Evolutionary conservation across 371 early-diverging fungal genomes (phyloP), one percentile per base, ranked within the genome.

Genomic region (Actinomortierella ambigua): DNA sequence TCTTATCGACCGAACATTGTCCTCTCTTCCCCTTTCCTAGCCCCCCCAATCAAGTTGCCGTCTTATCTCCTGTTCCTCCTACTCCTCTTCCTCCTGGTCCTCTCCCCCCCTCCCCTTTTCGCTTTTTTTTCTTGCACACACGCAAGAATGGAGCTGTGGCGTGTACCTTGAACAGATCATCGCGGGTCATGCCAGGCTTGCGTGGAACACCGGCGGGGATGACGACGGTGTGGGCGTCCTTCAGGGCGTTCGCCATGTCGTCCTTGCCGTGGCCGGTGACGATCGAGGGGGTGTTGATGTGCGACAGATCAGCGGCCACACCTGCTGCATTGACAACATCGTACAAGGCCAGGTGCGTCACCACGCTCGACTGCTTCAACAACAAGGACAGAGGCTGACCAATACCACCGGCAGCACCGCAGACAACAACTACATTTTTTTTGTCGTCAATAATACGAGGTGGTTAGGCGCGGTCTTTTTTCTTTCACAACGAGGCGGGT

Each of bases 241-340:
- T 80, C 53, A 99, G 82, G 39, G 98, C 93, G 59, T 80, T 85
- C 78, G 88, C 88, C 80, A 98, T 87, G 50, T 88, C 86, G 18
- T 90, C 91, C 69, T 90, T 83, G 29, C 65, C 69, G 28, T 69
- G 57, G 1, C 69, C 76, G 41, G 69, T 79, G 63, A 91, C 93
- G 71, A 81, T 85, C 63, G 93, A 88, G 77, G 83, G 79, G 53
- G 96, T 94, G 90, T 95, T 95, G 85, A 99, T 93, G 88, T 99
- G 99, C 68, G 93, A 88, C 53, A 99, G 83, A 77, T 99, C 99
- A 54, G 98, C 97, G 48, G 98, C 98, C 62, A 97, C 95, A 61
- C 98, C 99, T 23, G 95, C 93, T 50, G 95, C 91, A 88, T 95
- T 95, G 81, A 90, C 93, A 60, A 98, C 91, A 81, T 98, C 99